Evolutionary conservation across 495 filamentous ascomycete species (phyloP), one percentile per base, ranked within the genome.

Genomic region (Trichoderma orchidacearum): DNA sequence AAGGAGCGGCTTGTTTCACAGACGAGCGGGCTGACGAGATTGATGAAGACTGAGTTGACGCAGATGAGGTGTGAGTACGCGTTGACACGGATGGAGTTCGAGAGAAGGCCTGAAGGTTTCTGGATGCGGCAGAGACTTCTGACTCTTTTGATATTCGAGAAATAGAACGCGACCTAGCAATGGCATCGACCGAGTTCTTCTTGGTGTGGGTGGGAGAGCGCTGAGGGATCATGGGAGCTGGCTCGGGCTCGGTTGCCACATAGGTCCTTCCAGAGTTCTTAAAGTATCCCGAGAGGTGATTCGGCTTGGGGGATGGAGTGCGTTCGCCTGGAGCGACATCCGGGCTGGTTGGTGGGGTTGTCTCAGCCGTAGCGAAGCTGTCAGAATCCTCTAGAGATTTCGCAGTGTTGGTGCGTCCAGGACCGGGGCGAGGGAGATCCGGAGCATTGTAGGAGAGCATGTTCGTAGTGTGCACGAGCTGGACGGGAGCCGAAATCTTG

Each of bases 401-500:
- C 32, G 70, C 72, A 25, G 81, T 66, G 6, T 75, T 80, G 25
- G 78, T 75, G 8, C 78, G 73, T 30, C 12, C 23, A 17, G 55
- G 30, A 9, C 57, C 67, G 48, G 59, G 75, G 55, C 76, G 80
- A 61, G 73, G 78, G 60, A 89, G 78, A 66, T 90, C 85, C 27
- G 93, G 94, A 11, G 93, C 90, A 63, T 91, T 90, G 77, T 93
- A 95, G 17, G 88, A 86, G 17, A 96, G 84, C 83, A 91, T 89
- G 68, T 97, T 98, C 57, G 94, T 97, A 3, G 94, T 95, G 18
- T 92, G 95, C 28, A 96, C 70, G 45, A 98, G 76, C 67, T 87
- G 84, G 50, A 96, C 76, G 2, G 93, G 93, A 11, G 77, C 80
- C 18, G 93, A 98, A 64, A 98, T 98, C 72, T 93, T 80, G 62